Conservation (phyloP, 108 stramenopile species). For the Nannochloropsis oceanica region DNA sequence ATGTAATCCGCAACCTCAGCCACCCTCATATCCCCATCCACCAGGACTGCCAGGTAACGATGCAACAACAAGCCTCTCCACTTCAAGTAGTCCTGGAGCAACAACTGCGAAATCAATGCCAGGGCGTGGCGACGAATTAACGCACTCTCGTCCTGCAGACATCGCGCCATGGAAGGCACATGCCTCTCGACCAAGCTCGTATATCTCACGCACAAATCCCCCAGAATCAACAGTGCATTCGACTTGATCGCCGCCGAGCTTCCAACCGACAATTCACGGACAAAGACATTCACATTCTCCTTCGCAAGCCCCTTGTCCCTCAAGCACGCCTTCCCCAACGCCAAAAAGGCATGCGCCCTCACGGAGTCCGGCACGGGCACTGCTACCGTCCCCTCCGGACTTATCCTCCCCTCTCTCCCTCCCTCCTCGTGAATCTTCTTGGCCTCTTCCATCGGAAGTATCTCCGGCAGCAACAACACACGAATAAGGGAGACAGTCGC, state of each 20-base stretch:
- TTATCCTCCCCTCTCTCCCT: not conserved
- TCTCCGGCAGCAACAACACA: not conserved
- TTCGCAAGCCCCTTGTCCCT: conserved; percentile 66
- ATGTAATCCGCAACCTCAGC: conserved; percentile 50
- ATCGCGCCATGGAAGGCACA: conserved; percentile 68
- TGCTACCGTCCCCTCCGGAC: not conserved
- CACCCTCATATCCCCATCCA: conserved; percentile 68
- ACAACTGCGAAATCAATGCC: conserved; percentile 56
- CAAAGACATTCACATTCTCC: conserved; percentile 55
- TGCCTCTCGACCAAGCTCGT: conserved; percentile 79
- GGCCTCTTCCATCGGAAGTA: not conserved
- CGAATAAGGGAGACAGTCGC: not conserved
- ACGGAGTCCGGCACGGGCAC: not conserved
- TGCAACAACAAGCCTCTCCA: conserved; percentile 75
- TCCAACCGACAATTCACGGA: conserved; percentile 55
- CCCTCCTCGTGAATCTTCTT: not conserved
- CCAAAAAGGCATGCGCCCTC: not conserved
- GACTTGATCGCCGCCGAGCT: conserved; percentile 49
- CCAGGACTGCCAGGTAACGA: conserved; percentile 68
- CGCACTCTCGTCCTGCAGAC: conserved; percentile 56
- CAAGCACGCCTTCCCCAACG: conserved; percentile 76
- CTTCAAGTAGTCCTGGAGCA: conserved; percentile 89
- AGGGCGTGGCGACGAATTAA: conserved; percentile 73
- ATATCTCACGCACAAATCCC: conserved; percentile 75
- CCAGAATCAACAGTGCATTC: conserved; percentile 73